phyloP scores from a whole-genome alignment of 2,329 filamentous ascomycete species.

The Botrytis squamosa region DNA sequence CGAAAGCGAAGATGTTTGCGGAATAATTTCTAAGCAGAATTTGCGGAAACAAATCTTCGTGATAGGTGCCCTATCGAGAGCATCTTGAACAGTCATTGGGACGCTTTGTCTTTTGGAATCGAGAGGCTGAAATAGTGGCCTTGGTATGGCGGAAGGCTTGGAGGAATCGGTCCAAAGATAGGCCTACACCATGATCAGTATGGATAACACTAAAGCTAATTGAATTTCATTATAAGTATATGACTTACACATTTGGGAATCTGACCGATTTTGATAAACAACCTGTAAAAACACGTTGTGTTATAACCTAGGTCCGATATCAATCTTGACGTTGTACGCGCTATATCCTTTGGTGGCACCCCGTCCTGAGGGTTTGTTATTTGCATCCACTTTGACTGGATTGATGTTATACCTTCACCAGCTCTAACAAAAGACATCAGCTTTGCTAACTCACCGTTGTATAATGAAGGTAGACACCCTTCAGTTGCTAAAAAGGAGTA shows the following conservation, averaged over 20 bases:
- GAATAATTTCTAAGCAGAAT: slow-evolving; percentile 1
- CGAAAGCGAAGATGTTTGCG: background rate
- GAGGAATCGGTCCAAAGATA: background rate
- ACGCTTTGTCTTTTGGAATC: background rate
- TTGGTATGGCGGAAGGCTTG: background rate
- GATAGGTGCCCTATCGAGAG: background rate
- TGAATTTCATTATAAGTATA: accelerated
- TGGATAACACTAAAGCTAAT: background rate
- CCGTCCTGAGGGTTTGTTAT: background rate
- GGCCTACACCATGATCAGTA: background rate
- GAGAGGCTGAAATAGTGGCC: background rate
- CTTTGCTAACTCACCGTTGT: background rate
- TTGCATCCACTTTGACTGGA: background rate
- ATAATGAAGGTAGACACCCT: slow-evolving; percentile 8
- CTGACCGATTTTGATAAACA: slow-evolving; percentile 2
- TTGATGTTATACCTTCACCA: background rate
- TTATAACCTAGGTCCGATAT: slow-evolving; percentile 12
- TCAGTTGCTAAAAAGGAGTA: slow-evolving; percentile 4
- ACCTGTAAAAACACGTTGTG: slow-evolving; percentile 2
- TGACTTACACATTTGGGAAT: background rate
- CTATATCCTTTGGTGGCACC: background rate
- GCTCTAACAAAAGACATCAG: background rate
- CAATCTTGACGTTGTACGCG: slow-evolving; percentile 3
- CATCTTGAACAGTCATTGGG: background rate
- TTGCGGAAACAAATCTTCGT: slow-evolving; percentile 2